These are phyloP conservation scores for Zymoseptoria tritici DNA, from an alignment of 2,329 filamentous ascomycete genomes.

Conservation along the genomic window DNA sequence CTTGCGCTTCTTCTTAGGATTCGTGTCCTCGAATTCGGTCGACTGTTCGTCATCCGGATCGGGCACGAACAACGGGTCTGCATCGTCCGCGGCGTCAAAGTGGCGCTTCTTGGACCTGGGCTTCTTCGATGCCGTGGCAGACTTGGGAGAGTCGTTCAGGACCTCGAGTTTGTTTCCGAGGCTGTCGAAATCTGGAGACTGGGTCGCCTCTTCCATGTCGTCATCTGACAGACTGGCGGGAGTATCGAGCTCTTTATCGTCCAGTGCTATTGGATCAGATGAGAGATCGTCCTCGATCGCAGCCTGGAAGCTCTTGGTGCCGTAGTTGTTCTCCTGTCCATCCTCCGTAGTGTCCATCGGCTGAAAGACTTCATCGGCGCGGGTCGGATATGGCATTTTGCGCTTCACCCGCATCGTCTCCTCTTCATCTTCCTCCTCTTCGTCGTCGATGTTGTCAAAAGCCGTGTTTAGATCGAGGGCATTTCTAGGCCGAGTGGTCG, in stretches of 20 bases:
- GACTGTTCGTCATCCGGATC: constrained; percentile 11
- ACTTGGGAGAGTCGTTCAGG: constrained; percentile 20
- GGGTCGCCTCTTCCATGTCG: background rate
- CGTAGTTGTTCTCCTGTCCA: constrained; percentile 5
- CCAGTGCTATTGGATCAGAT: background rate
- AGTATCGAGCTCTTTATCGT: background rate
- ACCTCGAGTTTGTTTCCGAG: constrained; percentile 20
- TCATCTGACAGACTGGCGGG: background rate
- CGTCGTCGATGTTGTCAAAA: constrained; percentile 17
- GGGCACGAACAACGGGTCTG: background rate
- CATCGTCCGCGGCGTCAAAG: background rate
- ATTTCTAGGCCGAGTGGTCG: constrained; percentile 5
- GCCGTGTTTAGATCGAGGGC: constrained; percentile 14
- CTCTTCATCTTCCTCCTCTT: constrained; percentile 12
- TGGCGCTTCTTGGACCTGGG: constrained; percentile 9
- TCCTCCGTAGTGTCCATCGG: constrained; percentile 8
- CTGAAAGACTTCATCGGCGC: constrained; percentile 21
- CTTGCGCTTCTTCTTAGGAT: constrained; percentile 28
- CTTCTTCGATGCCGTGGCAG: constrained; percentile 5
- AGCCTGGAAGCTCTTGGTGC: background rate
- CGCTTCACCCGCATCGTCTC: constrained; percentile 15
- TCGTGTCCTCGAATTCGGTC: background rate
- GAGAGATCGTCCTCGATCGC: background rate
- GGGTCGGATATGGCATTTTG: constrained; percentile 15
- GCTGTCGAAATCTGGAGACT: background rate